These are phyloP conservation scores for Polytrichum formosum DNA, from an alignment of 225 moss, liverwort and hornwort species.

Conservation along the genomic window DNA sequence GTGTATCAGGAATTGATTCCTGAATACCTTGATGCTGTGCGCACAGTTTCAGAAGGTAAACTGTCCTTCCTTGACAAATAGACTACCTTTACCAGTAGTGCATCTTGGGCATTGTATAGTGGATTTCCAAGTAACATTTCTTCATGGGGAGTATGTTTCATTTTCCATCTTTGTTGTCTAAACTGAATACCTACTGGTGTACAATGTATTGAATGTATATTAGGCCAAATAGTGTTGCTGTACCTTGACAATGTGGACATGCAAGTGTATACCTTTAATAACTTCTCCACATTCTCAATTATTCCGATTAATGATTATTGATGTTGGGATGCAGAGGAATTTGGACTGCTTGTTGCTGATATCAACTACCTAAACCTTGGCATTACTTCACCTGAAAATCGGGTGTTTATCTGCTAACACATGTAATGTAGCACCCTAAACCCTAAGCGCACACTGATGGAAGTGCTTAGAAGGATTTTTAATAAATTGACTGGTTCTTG, in stretches of 20 bases:
- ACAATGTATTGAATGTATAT: background rate
- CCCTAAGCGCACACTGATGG: background rate
- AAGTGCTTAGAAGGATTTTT: too few species aligned
- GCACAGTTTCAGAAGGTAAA: conserved; percentile 82
- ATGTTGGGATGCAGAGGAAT: conserved; percentile 54
- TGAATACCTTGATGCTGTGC: conserved; percentile 81
- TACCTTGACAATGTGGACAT: too few species aligned
- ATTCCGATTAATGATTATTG: background rate
- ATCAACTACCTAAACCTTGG: conserved; percentile 79
- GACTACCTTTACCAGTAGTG: too few species aligned
- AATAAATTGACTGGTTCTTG: too few species aligned
- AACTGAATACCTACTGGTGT: background rate
- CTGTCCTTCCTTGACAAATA: background rate
- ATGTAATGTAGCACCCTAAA: background rate
- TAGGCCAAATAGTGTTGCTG: too few species aligned
- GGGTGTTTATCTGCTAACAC: conserved; percentile 68
- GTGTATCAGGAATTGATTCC: conserved; percentile 79
- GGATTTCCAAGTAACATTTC: too few species aligned
- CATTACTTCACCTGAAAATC: conserved; percentile 34
- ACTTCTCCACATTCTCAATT: background rate
- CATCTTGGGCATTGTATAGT: too few species aligned
- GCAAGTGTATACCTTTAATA: too few species aligned
- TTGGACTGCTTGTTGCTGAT: conserved; percentile 81
- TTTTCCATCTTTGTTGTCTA: too few species aligned
- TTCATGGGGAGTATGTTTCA: too few species aligned